Evolutionary conservation across 768 basidiomycete genomes (phyloP), one percentile per base, ranked within the genome.

Genomic region (Lentinula edodes): DNA sequence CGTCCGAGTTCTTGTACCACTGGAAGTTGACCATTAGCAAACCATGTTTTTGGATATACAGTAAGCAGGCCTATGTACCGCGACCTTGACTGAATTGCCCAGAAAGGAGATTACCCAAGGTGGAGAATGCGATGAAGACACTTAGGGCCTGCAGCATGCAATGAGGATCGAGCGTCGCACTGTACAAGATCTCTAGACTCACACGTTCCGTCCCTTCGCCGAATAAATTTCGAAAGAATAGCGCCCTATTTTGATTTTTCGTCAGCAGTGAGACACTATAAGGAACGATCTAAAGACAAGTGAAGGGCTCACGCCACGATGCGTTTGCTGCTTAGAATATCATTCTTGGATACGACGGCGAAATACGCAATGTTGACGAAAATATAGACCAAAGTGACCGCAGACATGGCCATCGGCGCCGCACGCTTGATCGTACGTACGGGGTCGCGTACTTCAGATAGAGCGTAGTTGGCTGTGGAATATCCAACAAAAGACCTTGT

Each of bases 181-280:
- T 9, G 23, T 43, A 58, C 36, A 16, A 34, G 35, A 18, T 15
- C 5, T 18, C 41, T 18, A 39, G 6, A 62, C 75, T 15, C 52
- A 88, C 88, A 67, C 77, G 78, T 66, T 88, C 88, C 0, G 84
- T 83, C 0, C 77, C 71, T 0, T 80, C 75, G 0, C 89, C 90
- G 69, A 83, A 91, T 6, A 92, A 69, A 70, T 88, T 88, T 52
- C 89, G 78, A 68, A 92, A 91, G 72, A 89, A 91, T 36, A 90
- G 69, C 0, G 89, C 88, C 2, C 86, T 87, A 62, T 20, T 38
- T 8, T 38, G 5, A 20, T 61, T 62, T 1, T 6, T 23, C 16
- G 20, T 52, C 34, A 52, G 15, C 5, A 52, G 6, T 12, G 52
- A 15, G 15, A n/a, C 16, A 15, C 35, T 20, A 58, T 28, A 3